Conservation (phyloP, 2,329 filamentous ascomycete species). For the Paecilomyces sp. region DNA sequence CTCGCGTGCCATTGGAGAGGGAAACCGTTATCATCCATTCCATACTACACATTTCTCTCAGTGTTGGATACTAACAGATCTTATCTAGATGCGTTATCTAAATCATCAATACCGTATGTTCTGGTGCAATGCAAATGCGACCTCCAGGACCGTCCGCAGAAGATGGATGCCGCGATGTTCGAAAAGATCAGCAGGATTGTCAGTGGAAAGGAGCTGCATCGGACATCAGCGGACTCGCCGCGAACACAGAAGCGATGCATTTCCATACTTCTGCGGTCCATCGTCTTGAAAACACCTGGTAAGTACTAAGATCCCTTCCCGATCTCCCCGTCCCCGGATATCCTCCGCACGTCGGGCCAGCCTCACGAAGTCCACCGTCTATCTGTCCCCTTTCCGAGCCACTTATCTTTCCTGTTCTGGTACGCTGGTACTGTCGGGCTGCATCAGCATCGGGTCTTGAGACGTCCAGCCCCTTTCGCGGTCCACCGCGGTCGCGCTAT, state of each 20-base stretch:
- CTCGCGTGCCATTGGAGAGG: neutral
- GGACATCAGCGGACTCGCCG: slow-evolving; percentile 62
- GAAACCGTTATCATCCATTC: neutral
- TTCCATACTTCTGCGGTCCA: slow-evolving; percentile 64
- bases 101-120: slow-evolving; percentile 66
- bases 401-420: slow-evolving; percentile 1
- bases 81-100: slow-evolving; percentile 60
- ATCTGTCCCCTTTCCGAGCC: neutral
- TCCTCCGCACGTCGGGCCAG: neutral
- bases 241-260: slow-evolving; percentile 71
- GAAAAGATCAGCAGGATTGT: slow-evolving; percentile 56
- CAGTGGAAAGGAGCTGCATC: slow-evolving; percentile 64
- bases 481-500: slow-evolving; percentile 22
- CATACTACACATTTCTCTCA: neutral
- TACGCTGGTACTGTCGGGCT: slow-evolving; percentile 2
- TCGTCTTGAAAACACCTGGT: slow-evolving; percentile 64
- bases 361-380: neutral
- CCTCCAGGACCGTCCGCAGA: slow-evolving; percentile 59
- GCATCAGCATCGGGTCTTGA: slow-evolving; percentile 2
- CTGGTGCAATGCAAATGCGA: slow-evolving; percentile 91
- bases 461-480: slow-evolving; percentile 10
- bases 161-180: slow-evolving; percentile 63
- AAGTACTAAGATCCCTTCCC: slow-evolving; percentile 28
- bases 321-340: neutral
- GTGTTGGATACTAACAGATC: neutral